These are phyloP conservation scores for Afroboletus lepidellus DNA, from an alignment of 1,284 basidiomycete species.

Conservation along the genomic window DNA sequence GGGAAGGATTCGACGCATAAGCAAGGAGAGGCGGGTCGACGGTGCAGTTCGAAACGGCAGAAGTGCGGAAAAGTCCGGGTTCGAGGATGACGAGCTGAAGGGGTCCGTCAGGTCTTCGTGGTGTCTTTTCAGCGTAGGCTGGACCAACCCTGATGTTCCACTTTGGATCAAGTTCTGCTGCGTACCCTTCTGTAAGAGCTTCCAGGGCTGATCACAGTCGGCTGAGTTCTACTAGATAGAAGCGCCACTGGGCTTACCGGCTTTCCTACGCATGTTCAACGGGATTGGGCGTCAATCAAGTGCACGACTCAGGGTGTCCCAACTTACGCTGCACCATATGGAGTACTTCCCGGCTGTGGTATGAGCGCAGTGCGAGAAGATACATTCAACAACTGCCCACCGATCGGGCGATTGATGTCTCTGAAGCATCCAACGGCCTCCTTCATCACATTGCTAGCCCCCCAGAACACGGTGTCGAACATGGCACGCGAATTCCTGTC, in stretches of 20 bases:
- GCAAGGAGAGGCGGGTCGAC: slow-evolving; percentile 14
- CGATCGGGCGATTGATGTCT: slow-evolving; percentile 25
- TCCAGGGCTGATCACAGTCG: slow-evolving; percentile 21
- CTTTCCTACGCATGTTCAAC: slow-evolving; percentile 17
- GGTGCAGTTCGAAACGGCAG: slow-evolving; percentile 7
- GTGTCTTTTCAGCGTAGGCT: background rate
- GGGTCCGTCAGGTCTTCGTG: slow-evolving; percentile 7
- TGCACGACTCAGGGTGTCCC: background rate
- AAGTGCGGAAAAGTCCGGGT: slow-evolving; percentile 28
- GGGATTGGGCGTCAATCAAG: background rate
- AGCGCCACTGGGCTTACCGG: slow-evolving; percentile 9
- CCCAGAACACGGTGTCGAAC: slow-evolving; percentile 37
- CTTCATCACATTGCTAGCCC: slow-evolving; percentile 31
- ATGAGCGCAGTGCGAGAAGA: slow-evolving; percentile 29
- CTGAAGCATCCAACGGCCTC: slow-evolving; percentile 30
- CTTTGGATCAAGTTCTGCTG: slow-evolving; percentile 25
- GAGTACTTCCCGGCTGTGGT: slow-evolving; percentile 21
- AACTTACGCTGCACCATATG: slow-evolving; percentile 28
- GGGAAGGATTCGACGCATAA: slow-evolving; percentile 27
- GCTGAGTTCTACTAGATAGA: background rate
- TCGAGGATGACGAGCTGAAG: slow-evolving; percentile 26
- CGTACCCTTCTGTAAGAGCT: slow-evolving; percentile 28
- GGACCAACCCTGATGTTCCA: slow-evolving; percentile 29
- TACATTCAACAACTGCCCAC: slow-evolving; percentile 26
- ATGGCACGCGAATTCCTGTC: slow-evolving; percentile 27